Evolutionary conservation across 768 basidiomycete species (phyloP).

Genomic region (Gloeopeniophorella convolvens): DNA sequence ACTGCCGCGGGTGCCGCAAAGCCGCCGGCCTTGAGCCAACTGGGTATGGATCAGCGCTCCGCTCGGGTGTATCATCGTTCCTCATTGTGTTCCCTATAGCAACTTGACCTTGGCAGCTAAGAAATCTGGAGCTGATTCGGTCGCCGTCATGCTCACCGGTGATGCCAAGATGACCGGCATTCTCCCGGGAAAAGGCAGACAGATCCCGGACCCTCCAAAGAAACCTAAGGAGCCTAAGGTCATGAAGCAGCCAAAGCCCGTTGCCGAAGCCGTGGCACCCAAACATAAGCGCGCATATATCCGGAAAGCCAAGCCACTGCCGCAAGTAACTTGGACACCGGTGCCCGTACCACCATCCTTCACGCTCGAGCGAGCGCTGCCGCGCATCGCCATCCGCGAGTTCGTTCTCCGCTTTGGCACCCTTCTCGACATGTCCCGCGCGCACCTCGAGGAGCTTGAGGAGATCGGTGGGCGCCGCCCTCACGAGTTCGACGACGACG

Average conservation of each 20-base stretch:
- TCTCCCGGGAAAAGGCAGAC: slow-evolving; percentile 25
- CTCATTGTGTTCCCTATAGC: slow-evolving; percentile 22
- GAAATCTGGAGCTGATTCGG: slow-evolving; percentile 34
- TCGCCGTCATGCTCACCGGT: slow-evolving; percentile 31
- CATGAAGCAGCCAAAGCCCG: slow-evolving; percentile 17
- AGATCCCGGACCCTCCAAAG: slow-evolving; percentile 15
- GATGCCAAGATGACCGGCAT: slow-evolving; percentile 30
- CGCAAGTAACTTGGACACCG: slow-evolving; percentile 48
- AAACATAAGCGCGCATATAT: slow-evolving; percentile 15
- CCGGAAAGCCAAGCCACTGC: slow-evolving; percentile 30
- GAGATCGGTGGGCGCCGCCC: slow-evolving; percentile 32
- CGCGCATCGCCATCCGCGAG: slow-evolving; percentile 68
- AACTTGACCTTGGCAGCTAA: slow-evolving; percentile 35
- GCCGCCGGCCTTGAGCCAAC: slow-evolving; percentile 51
- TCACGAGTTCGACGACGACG: slow-evolving; percentile 36
- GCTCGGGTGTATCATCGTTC: background rate
- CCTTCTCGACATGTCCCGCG: slow-evolving; percentile 45
- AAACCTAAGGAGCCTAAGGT: slow-evolving; percentile 21
- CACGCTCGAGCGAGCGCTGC: slow-evolving; percentile 42
- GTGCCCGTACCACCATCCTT: slow-evolving; percentile 37
- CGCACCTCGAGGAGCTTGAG: slow-evolving; percentile 54
- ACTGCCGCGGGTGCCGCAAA: slow-evolving; percentile 61
- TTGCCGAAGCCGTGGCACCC: slow-evolving; percentile 4
- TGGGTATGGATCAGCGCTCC: slow-evolving; percentile 40
- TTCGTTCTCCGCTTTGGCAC: slow-evolving; percentile 60